Evolutionary conservation across 2,329 filamentous ascomycete species (phyloP).

Genomic region (Blastomyces emzantsi): DNA sequence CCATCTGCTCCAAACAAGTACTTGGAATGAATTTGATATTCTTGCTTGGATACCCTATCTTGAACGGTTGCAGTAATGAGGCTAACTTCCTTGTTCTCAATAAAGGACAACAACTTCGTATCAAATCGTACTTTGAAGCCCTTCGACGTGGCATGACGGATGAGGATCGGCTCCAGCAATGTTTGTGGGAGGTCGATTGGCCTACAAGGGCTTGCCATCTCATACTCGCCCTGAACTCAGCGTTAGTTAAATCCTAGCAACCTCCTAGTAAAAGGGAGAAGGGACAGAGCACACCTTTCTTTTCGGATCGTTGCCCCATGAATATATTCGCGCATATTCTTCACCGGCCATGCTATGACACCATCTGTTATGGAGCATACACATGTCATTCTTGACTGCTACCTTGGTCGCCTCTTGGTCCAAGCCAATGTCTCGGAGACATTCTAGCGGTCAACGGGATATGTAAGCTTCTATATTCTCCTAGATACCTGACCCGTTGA

Average conservation of each 20-base stretch:
- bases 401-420: constrained; percentile 35
- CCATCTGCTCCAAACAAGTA: constrained; percentile 55
- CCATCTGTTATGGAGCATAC: constrained; percentile 47
- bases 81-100: constrained; percentile 18
- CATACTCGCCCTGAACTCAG: constrained; percentile 34
- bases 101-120: constrained; percentile 33
- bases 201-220: constrained; percentile 36
- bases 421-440: constrained; percentile 44
- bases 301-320: constrained; percentile 44
- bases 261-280: neutral
- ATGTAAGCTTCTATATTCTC: neutral
- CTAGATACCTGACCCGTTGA: neutral
- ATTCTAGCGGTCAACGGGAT: constrained; percentile 31
- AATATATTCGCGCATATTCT: constrained; percentile 44
- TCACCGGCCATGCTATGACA: constrained; percentile 45
- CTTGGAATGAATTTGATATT: constrained; percentile 43
- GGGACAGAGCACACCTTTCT: constrained; percentile 28
- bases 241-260: neutral
- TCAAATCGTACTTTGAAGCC: constrained; percentile 40
- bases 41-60: constrained; percentile 29
- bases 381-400: constrained; percentile 29
- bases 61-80: constrained; percentile 27
- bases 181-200: constrained; percentile 42
- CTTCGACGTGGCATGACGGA: constrained; percentile 31
- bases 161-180: constrained; percentile 41